Percentiles rank a stretch among this genome's conserved stretches.
phyloP scores from a whole-genome alignment of 2,329 filamentous ascomycete genomes.

The Drechslerella stenobrocha region DNA sequence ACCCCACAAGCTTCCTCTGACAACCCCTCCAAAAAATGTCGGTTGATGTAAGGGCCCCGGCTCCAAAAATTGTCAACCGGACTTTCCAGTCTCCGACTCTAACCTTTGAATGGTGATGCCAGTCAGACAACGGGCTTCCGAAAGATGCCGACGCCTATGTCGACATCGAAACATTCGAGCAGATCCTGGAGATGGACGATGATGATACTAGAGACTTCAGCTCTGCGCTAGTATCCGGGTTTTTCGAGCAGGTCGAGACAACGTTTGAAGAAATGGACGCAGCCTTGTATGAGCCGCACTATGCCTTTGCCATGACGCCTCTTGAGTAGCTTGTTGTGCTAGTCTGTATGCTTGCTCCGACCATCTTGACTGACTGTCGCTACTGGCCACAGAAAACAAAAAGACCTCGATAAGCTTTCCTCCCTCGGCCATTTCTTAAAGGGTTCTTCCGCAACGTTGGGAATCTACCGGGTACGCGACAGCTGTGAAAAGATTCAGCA shows the following conservation, averaged over 20 bases:
- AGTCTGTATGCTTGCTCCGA: too few species aligned
- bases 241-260: slow-evolving; percentile 85
- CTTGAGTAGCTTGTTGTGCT: too few species aligned
- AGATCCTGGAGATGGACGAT: slow-evolving; percentile 99
- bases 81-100: too few species aligned
- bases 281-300: slow-evolving; percentile 68
- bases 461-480: slow-evolving; percentile 85
- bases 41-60: slow-evolving; percentile 23
- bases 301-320: slow-evolving; percentile 1
- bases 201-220: slow-evolving; percentile 85
- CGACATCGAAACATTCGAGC: slow-evolving; percentile 79
- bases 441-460: slow-evolving; percentile 91
- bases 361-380: too few species aligned
- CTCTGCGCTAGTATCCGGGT: slow-evolving; percentile 82
- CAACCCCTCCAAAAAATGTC: slow-evolving; percentile 25
- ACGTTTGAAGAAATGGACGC: slow-evolving; percentile 85
- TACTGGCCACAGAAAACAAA: slow-evolving; percentile 59
- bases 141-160: slow-evolving; percentile 68
- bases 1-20: neutral
- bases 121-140: slow-evolving; percentile 14
- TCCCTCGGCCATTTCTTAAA: slow-evolving; percentile 93
- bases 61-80: neutral
- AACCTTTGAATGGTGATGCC: slow-evolving; percentile 4
- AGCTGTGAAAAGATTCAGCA: slow-evolving; percentile 96
- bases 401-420: slow-evolving; percentile 75